These are phyloP conservation scores for Claviceps monticola DNA, from an alignment of 2,329 filamentous ascomycete genomes.

Conservation along the genomic window DNA sequence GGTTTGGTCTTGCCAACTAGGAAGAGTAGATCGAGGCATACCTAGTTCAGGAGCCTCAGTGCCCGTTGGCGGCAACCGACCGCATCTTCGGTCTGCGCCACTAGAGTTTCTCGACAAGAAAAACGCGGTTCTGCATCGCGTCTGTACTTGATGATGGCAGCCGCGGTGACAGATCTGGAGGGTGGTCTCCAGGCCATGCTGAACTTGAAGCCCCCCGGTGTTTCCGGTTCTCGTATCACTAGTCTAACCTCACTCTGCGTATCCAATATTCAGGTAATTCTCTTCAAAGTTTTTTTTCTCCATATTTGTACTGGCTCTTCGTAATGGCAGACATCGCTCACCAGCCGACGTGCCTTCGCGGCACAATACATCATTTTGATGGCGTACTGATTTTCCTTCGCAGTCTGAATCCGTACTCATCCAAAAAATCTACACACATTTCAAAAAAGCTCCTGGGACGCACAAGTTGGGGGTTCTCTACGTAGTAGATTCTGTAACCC, in stretches of 20 bases:
- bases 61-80: background rate
- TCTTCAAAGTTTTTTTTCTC: background rate
- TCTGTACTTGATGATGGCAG: slow-evolving; percentile 43
- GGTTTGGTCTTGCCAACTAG: background rate
- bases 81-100: background rate
- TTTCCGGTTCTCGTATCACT: slow-evolving; percentile 83
- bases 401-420: slow-evolving; percentile 91
- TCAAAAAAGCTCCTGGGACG: slow-evolving; percentile 85
- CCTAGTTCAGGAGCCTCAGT: background rate
- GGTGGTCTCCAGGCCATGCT: slow-evolving; percentile 84
- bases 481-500: slow-evolving; percentile 99
- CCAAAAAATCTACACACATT: slow-evolving; percentile 92
- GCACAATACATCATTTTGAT: background rate
- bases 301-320: background rate
- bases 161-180: slow-evolving; percentile 83
- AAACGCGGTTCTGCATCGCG: slow-evolving; percentile 4
- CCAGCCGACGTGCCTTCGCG: background rate
- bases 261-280: slow-evolving; percentile 70
- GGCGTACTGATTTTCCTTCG: slow-evolving; percentile 10
- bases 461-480: slow-evolving; percentile 99
- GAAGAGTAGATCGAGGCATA: background rate
- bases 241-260: slow-evolving; percentile 79
- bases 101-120: slow-evolving; percentile 1
- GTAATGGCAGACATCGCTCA: no score
- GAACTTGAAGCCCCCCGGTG: slow-evolving; percentile 79